phyloP scores from a whole-genome alignment of 306 rosid species.

The Vigna reflexopilosa region DNA sequence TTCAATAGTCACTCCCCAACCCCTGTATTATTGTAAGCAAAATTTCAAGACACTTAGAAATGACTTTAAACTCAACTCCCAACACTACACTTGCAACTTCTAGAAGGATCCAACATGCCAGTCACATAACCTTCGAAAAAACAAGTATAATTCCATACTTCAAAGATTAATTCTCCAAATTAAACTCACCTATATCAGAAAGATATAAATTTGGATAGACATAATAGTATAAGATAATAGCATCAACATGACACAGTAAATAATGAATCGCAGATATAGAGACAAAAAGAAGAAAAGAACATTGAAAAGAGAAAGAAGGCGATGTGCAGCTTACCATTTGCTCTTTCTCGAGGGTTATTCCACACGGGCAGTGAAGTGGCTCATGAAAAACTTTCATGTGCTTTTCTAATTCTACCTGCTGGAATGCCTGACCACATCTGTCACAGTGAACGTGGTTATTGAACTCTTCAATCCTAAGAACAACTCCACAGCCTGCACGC shows the following conservation, averaged over 20 bases:
- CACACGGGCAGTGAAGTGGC: slow-evolving; percentile 87
- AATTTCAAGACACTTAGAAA: neutral
- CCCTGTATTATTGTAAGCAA: neutral
- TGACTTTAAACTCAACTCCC: neutral
- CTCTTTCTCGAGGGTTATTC: slow-evolving; percentile 84
- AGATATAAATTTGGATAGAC: slow-evolving; percentile 8
- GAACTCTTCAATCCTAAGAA: slow-evolving; percentile 87
- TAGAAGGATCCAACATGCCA: neutral
- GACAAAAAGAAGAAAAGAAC: neutral
- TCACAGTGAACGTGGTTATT: slow-evolving; percentile 89
- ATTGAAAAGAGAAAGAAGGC: neutral
- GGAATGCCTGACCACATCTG: slow-evolving; percentile 86
- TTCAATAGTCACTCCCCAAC: neutral
- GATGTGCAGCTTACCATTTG: slow-evolving; percentile 73
- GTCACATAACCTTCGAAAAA: neutral
- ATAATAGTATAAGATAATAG: neutral
- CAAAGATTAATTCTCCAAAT: neutral
- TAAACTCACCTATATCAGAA: neutral
- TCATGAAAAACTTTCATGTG: slow-evolving; percentile 93
- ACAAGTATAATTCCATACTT: neutral
- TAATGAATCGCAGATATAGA: slow-evolving; percentile 1
- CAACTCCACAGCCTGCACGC: slow-evolving; percentile 80
- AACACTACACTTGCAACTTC: neutral
- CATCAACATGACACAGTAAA: neutral
- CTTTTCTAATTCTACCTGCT: slow-evolving; percentile 82